Evolutionary conservation across 441 rosid species (phyloP).

Genomic region (Bruguiera hainesii): DNA sequence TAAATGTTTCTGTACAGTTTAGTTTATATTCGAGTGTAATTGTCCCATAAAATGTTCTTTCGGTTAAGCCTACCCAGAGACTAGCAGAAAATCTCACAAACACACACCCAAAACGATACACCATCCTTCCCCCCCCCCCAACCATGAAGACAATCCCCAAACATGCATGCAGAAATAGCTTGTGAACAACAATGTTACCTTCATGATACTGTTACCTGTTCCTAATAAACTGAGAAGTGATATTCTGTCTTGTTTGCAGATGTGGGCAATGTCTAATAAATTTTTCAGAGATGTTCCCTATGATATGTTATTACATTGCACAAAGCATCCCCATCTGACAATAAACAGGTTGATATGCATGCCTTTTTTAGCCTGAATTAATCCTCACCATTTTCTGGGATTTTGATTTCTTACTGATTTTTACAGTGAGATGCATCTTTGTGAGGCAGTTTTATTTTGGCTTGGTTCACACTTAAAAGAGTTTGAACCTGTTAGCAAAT

Average conservation of each 20-base stretch:
- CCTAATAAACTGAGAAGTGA: slow-evolving; percentile 17
- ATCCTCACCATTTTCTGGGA: slow-evolving; percentile 9
- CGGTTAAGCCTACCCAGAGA: neutral
- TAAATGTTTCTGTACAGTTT: slow-evolving; percentile 7
- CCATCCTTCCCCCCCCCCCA: too few relatives aligned
- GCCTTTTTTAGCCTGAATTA: slow-evolving; percentile 8
- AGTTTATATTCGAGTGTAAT: neutral
- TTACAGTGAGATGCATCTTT: slow-evolving; percentile 75
- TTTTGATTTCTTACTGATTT: slow-evolving; percentile 35
- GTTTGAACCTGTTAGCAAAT: slow-evolving; percentile 25
- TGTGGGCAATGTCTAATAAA: slow-evolving; percentile 47
- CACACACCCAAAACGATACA: neutral
- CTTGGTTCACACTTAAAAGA: slow-evolving; percentile 37
- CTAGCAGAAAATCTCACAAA: neutral
- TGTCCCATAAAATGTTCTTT: neutral
- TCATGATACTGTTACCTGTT: neutral
- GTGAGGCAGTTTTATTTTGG: slow-evolving; percentile 69
- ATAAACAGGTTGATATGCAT: slow-evolving; percentile 52
- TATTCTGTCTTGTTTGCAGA: slow-evolving; percentile 43
- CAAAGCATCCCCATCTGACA: slow-evolving; percentile 60
- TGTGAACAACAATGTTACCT: neutral
- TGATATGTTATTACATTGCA: slow-evolving; percentile 43
- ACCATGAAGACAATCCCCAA: neutral
- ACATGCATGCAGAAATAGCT: neutral
- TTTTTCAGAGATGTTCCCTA: slow-evolving; percentile 48